A percentile compares a stretch with the other conserved stretches of the same genome.
These are phyloP conservation scores for Daldinia grandis DNA, from an alignment of 495 filamentous ascomycete genomes.

Conservation along the genomic window DNA sequence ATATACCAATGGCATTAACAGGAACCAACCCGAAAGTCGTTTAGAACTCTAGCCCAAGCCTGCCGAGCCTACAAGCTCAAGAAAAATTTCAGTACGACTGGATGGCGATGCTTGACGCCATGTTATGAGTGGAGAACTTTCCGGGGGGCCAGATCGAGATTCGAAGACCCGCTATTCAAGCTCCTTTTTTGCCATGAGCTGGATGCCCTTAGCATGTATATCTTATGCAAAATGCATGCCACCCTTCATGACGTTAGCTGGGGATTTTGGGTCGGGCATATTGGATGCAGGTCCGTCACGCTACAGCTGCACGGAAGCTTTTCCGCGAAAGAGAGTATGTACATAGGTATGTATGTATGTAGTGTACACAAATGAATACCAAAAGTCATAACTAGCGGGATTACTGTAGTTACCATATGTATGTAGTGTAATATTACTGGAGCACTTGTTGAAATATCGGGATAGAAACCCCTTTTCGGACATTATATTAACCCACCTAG, in stretches of 20 bases:
- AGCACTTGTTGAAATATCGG: not conserved
- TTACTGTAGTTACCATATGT: not conserved
- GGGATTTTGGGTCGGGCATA: not conserved
- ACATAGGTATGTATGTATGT: no score
- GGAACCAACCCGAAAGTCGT: not conserved
- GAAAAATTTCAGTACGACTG: not conserved
- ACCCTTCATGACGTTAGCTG: not conserved
- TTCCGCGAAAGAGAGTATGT: not conserved
- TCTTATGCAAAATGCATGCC: not conserved
- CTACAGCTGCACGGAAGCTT: not conserved
- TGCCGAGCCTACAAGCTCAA: not conserved
- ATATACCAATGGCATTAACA: not conserved
- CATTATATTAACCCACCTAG: slow-evolving; percentile 3
- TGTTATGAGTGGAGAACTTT: slow-evolving; percentile 3
- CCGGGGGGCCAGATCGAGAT: not conserved
- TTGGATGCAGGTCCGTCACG: not conserved
- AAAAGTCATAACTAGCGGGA: slow-evolving; percentile 5
- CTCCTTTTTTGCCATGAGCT: not conserved
- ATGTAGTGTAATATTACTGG: slow-evolving; percentile 2
- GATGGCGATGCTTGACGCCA: not conserved
- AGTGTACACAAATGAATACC: no score
- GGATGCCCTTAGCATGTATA: no score
- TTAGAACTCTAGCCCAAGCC: not conserved
- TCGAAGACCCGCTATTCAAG: slow-evolving; percentile 2
- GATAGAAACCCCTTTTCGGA: slow-evolving; percentile 13